Evolutionary conservation across 306 rosid species (phyloP), one percentile per base, ranked within the genome.

Genomic region (Pachyrhizus erosus): DNA sequence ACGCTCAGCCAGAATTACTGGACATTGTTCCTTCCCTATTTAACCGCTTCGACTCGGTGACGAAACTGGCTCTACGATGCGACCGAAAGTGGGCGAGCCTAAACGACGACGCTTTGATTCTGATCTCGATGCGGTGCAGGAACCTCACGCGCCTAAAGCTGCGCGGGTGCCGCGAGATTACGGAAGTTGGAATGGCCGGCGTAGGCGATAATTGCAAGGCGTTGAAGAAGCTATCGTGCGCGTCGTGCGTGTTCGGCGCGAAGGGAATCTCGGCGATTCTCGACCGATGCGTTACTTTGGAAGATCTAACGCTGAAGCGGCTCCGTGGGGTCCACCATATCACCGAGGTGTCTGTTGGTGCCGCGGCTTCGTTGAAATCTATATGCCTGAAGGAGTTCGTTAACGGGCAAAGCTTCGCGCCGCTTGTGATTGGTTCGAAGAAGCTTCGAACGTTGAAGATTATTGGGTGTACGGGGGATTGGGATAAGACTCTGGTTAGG

Each of bases 261-360:
- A 61, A 78, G 31, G 93, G 89, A 64, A 89, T 94, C 79, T 89
- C 87, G 76, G 91, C 94, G 12, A 76, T 92, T 4, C 77, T 94
- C 5, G 86, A 85, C 18, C 83, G 90, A 51, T 89, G 92, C 81
- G 26, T 74, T 29, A 75, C 21, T 15, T 92, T 94, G 9, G 97
- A 94, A 81, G 95, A 90, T 84, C 90, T 94, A 43, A 89, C 94
- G 29, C 86, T 94, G 66, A 94, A 92, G 90, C 84, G 98, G 71
- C 93, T 92, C 42, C 90, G 94, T 0, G 94, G 95, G 26, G 78
- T 83, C 58, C 80, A 89, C 29, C 27, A 55, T 9, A 55, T 55
- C 27, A 9, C 29, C 27, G 93, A 87, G 10, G 49, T 79, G 48
- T 93, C 84, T 72, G 61, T 72, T 61, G 92, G 84, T 46, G 73